These are phyloP conservation scores for Pythium monospermum DNA, from an alignment of 352 stramenopile genomes.

Conservation along the genomic window DNA sequence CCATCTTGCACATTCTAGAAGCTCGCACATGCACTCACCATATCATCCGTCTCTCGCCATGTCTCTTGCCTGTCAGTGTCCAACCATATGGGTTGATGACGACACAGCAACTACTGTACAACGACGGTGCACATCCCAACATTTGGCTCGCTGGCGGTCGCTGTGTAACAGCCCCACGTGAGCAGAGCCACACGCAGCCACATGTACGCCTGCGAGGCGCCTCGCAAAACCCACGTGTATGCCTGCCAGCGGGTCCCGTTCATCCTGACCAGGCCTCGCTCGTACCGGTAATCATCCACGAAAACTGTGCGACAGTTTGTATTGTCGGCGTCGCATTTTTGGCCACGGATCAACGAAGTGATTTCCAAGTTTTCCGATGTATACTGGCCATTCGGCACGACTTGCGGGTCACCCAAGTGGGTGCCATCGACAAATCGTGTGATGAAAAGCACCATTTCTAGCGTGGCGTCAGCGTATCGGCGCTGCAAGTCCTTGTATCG, in stretches of 20 bases:
- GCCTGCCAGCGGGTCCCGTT: not conserved
- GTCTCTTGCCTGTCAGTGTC: too few relatives aligned
- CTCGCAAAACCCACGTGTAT: slow-evolving; percentile 1
- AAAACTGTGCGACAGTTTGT: slow-evolving; percentile 10
- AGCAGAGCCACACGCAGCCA: slow-evolving; percentile 15
- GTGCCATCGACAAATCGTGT: not conserved
- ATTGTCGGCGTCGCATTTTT: not conserved
- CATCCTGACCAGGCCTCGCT: slow-evolving; percentile 7
- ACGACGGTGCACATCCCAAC: too few relatives aligned
- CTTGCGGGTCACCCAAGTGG: not conserved
- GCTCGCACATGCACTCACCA: too few relatives aligned
- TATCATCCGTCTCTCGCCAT: too few relatives aligned
- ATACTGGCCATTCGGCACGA: not conserved
- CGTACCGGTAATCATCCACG: slow-evolving; percentile 27
- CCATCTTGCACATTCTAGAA: too few relatives aligned
- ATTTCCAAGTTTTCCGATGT: slow-evolving; percentile 5
- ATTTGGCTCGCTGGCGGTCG: too few relatives aligned
- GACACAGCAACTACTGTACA: too few relatives aligned
- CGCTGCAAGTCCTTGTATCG: slow-evolving; percentile 4
- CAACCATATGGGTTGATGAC: too few relatives aligned
- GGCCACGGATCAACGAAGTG: slow-evolving; percentile 10
- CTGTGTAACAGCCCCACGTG: slow-evolving; percentile 5
- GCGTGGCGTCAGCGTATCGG: not conserved
- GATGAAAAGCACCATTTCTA: slow-evolving; percentile 7
- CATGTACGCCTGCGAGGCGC: slow-evolving; percentile 14